phyloP scores from a whole-genome alignment of 192 early-diverging fungal species.

The Podila verticillata region DNA sequence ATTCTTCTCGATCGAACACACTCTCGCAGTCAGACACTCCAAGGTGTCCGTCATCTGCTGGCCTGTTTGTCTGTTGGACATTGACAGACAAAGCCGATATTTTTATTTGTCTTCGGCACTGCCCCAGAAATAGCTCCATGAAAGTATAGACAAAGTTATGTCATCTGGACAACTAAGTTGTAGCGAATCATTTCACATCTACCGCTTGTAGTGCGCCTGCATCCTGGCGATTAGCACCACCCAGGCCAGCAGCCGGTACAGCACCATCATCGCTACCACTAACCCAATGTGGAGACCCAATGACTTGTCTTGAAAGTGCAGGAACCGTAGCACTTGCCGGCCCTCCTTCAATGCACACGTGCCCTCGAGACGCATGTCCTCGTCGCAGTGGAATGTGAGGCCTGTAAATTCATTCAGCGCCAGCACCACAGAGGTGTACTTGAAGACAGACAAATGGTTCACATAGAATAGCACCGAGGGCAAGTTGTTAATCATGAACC shows the following conservation, averaged over 20 bases:
- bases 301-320: not conserved
- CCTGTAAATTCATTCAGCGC: constrained; percentile 12
- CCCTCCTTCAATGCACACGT: not conserved
- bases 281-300: not conserved
- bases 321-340: not conserved
- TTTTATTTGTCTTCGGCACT: no score
- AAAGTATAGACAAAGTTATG: no score
- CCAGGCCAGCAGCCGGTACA: constrained; percentile 19
- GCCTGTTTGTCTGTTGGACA: no score
- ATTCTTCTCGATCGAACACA: no score
- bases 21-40: no score
- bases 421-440: constrained; percentile 5
- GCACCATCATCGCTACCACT: constrained; percentile 6
- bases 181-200: not conserved
- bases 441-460: constrained; percentile 14
- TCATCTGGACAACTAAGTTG: no score
- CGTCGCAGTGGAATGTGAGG: not conserved
- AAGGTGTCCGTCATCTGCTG: no score
- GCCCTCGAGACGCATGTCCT: not conserved
- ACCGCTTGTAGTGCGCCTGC: not conserved
- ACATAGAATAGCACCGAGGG: not conserved
- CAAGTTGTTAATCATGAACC: not conserved
- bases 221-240: not conserved
- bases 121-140: no score
- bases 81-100: no score